Evolutionary conservation across 2,329 filamentous ascomycete species (phyloP).

Genomic region (Alternaria angustiovoidea): DNA sequence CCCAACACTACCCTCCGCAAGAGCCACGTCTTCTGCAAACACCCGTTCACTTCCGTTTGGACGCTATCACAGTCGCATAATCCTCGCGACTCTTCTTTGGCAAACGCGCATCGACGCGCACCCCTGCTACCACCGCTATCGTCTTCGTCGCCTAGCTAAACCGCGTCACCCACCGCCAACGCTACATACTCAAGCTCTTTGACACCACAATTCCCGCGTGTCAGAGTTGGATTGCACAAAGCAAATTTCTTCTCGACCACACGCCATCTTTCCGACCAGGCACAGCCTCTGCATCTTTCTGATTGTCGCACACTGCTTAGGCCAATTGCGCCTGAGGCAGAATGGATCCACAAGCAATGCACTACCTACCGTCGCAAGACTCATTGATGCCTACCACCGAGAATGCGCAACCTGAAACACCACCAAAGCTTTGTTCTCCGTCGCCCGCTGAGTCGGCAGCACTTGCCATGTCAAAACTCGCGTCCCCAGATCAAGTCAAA

Average conservation of each 20-base stretch:
- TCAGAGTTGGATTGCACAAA: slow-evolving; percentile 18
- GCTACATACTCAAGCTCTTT: slow-evolving; percentile 1
- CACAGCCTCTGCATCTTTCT: slow-evolving; percentile 22
- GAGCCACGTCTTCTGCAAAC: slow-evolving; percentile 8
- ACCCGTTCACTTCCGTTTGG: background rate
- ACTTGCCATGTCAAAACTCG: slow-evolving; percentile 27
- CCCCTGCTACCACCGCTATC: slow-evolving; percentile 24
- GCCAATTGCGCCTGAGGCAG: slow-evolving; percentile 31
- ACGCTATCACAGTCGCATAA: slow-evolving; percentile 16
- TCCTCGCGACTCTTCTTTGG: slow-evolving; percentile 24
- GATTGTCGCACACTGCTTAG: slow-evolving; percentile 38
- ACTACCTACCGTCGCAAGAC: slow-evolving; percentile 38
- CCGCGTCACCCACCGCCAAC: slow-evolving; percentile 15
- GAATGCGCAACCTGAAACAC: slow-evolving; percentile 37
- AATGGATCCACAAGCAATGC: slow-evolving; percentile 41
- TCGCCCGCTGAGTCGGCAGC: slow-evolving; percentile 32
- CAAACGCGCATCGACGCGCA: slow-evolving; percentile 31
- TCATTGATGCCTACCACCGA: slow-evolving; percentile 46
- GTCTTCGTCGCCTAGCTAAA: slow-evolving; percentile 12
- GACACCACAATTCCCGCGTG: slow-evolving; percentile 3
- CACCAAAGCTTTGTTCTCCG: slow-evolving; percentile 30
- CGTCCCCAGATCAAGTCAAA: slow-evolving; percentile 41
- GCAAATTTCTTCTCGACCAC: slow-evolving; percentile 9
- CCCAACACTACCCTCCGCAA: slow-evolving; percentile 5
- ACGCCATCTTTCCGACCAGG: background rate